phyloP scores from a whole-genome alignment of 1,139 yeast species.

The Blastobotrys indianensis region DNA sequence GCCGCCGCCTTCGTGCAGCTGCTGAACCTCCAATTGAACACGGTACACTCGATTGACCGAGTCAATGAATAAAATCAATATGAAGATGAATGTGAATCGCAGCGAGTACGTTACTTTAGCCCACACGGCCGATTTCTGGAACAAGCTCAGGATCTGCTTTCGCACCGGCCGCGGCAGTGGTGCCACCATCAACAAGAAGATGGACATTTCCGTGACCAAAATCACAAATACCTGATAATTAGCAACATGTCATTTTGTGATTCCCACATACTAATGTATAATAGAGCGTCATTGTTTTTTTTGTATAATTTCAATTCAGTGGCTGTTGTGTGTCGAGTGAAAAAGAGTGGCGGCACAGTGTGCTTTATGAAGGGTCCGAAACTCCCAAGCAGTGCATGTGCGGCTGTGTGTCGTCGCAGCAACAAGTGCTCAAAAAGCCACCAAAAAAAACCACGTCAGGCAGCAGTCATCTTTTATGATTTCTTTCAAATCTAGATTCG shows the following conservation, averaged over 20 bases:
- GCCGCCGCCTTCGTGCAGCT: constrained; percentile 16
- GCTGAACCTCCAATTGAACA: constrained; percentile 51
- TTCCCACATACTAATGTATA: constrained; percentile 48
- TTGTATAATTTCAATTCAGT: too few relatives aligned
- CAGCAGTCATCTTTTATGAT: too few relatives aligned
- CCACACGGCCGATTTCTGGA: constrained; percentile 65
- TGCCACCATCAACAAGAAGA: constrained; percentile 73
- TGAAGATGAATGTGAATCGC: constrained; percentile 79
- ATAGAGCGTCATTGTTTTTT: constrained; percentile 57
- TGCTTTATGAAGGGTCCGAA: too few relatives aligned
- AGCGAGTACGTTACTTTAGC: constrained; percentile 71
- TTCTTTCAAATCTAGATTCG: too few relatives aligned
- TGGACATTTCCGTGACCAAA: constrained; percentile 69
- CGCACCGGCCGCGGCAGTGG: constrained; percentile 79
- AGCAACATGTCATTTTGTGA: constrained; percentile 19
- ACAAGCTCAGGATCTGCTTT: constrained; percentile 56
- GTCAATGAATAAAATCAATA: constrained; percentile 78
- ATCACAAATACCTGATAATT: constrained; percentile 53
- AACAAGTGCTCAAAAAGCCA: too few relatives aligned
- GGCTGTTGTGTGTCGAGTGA: too few relatives aligned
- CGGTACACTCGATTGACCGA: constrained; percentile 77
- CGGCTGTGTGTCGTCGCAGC: too few relatives aligned
- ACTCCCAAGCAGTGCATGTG: too few relatives aligned
- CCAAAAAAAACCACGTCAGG: too few relatives aligned
- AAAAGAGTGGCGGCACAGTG: too few relatives aligned